Conservation (phyloP, 768 basidiomycete genomes). For the Cystobasidium tubakii region DNA sequence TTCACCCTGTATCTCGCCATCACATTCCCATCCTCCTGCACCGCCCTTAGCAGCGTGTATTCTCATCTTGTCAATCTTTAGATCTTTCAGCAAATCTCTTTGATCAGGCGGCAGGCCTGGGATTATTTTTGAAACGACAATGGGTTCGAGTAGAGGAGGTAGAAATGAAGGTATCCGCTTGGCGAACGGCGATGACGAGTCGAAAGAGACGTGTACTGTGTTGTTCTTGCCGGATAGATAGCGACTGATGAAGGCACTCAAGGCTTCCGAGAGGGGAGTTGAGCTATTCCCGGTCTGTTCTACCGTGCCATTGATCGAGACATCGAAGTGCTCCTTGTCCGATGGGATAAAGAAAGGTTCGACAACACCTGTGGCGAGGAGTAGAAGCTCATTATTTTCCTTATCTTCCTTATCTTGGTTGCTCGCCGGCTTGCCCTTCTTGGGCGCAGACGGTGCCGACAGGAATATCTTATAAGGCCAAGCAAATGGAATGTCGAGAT, state of each 20-base stretch:
- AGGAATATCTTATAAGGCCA: constrained; percentile 31
- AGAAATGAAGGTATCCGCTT: constrained; percentile 23
- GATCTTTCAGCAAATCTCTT: constrained; percentile 29
- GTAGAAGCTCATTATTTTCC: background rate
- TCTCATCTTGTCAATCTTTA: constrained; percentile 19
- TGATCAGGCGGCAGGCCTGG: constrained; percentile 24
- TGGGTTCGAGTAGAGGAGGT: constrained; percentile 6
- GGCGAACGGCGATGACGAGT: constrained; percentile 18
- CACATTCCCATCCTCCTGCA: constrained; percentile 14
- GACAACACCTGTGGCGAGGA: constrained; percentile 24
- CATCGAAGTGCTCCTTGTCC: constrained; percentile 20
- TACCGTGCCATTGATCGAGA: constrained; percentile 29
- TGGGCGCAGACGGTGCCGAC: background rate
- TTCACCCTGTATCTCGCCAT: constrained; percentile 25
- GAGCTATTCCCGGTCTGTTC: constrained; percentile 7
- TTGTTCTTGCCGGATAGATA: constrained; percentile 22
- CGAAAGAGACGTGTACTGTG: constrained; percentile 8
- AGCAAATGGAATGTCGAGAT: constrained; percentile 31
- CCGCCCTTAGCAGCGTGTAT: constrained; percentile 20
- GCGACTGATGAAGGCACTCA: constrained; percentile 17
- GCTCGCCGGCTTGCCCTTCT: background rate
- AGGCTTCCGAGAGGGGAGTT: background rate
- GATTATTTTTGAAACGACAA: background rate
- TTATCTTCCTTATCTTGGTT: background rate
- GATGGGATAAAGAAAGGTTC: constrained; percentile 33